Conservation (phyloP, 2,329 filamentous ascomycete genomes). For the Colletotrichum simmondsii region DNA sequence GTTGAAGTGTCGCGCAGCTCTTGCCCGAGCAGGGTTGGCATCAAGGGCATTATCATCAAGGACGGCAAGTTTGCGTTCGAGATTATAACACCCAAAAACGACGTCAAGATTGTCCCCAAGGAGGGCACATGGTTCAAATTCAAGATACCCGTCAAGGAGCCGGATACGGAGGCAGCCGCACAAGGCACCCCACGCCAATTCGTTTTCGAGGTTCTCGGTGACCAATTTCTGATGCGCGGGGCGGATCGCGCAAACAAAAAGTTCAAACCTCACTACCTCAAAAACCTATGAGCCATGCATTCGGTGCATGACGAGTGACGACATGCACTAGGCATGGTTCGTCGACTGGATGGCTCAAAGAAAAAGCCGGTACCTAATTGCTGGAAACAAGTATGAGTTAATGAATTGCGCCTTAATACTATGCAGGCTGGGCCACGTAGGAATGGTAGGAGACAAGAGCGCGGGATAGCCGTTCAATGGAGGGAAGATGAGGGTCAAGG, state of each 20-base stretch:
- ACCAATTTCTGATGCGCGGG: conserved; percentile 85
- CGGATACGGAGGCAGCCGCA: conserved; percentile 32
- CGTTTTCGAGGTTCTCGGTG: conserved; percentile 86
- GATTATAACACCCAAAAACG: conserved; percentile 77
- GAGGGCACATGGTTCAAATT: conserved; percentile 89
- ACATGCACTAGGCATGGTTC: not conserved
- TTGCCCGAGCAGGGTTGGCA: conserved; percentile 84
- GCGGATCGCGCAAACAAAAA: conserved; percentile 90
- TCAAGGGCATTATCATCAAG: conserved; percentile 87
- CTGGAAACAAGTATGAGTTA: not conserved
- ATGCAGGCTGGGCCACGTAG: too few relatives aligned
- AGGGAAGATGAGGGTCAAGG: not conserved
- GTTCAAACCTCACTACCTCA: conserved; percentile 86
- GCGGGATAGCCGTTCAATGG: too few relatives aligned
- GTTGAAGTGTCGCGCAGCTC: conserved; percentile 85
- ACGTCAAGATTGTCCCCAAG: conserved; percentile 85
- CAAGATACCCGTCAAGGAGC: conserved; percentile 63
- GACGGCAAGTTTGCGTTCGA: conserved; percentile 91
- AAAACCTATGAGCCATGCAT: conserved; percentile 69
- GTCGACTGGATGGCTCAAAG: not conserved
- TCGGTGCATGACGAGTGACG: not conserved
- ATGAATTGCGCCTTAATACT: not conserved
- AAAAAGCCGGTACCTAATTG: not conserved
- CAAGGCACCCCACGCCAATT: conserved; percentile 55
- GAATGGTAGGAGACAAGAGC: too few relatives aligned